Conservation (phyloP, 148 eudicot genomes). For the Hydrangea macrophylla region DNA sequence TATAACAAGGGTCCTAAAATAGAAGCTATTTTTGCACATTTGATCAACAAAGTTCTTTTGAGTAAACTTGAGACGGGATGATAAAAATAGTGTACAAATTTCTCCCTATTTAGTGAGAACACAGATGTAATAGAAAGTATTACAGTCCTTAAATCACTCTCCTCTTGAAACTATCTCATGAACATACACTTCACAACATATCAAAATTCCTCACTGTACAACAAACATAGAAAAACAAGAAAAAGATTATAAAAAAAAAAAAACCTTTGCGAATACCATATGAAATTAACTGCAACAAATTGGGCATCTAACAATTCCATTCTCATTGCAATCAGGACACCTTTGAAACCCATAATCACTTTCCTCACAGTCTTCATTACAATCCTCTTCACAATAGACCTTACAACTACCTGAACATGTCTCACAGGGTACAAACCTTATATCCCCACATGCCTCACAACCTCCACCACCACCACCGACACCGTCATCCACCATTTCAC, state of each 20-base stretch:
- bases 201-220: slow-evolving; percentile 35
- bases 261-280: slow-evolving; percentile 15
- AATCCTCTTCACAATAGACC: slow-evolving; percentile 61
- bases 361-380: slow-evolving; percentile 36
- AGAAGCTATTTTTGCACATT: not conserved
- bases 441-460: slow-evolving; percentile 88
- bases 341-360: slow-evolving; percentile 74
- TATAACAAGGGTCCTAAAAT: too few relatives aligned
- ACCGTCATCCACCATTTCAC: slow-evolving; percentile 40
- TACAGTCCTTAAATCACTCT: not conserved
- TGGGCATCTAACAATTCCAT: slow-evolving; percentile 89
- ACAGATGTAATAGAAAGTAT: not conserved
- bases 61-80: too few relatives aligned
- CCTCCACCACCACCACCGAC: slow-evolving; percentile 24
- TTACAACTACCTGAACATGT: slow-evolving; percentile 94
- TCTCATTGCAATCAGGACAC: slow-evolving; percentile 95
- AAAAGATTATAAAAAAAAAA: slow-evolving; percentile 8
- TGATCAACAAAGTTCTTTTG: not conserved
- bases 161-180: not conserved
- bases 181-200: not conserved
- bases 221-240: slow-evolving; percentile 17
- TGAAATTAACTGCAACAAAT: slow-evolving; percentile 57
- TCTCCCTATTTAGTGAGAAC: not conserved
- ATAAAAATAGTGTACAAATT: not conserved
- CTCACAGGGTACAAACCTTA: slow-evolving; percentile 86